Percentiles rank a stretch among this genome's conserved stretches.
phyloP scores from a whole-genome alignment of 2,329 filamentous ascomycete genomes.

The Blastomyces gilchristii region DNA sequence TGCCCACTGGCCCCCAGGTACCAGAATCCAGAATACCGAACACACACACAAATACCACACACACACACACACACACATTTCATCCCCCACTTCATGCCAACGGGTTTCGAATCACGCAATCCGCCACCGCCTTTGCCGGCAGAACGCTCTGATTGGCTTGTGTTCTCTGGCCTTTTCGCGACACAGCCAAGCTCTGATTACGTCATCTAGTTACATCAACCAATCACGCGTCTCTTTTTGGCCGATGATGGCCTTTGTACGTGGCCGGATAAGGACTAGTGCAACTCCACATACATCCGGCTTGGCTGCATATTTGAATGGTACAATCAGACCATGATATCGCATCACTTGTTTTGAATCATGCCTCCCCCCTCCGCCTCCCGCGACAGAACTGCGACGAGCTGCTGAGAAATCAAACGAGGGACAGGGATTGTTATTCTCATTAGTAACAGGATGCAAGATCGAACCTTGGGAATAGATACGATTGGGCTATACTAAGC shows the following conservation, averaged over 20 bases:
- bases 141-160: conserved; percentile 24
- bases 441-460: neutral
- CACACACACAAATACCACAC: no score
- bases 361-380: no score
- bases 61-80: neutral
- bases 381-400: neutral
- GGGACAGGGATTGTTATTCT: neutral
- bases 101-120: conserved; percentile 28
- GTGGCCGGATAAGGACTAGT: neutral
- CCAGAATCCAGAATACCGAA: no score
- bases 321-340: neutral
- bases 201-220: neutral
- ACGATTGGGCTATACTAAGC: neutral
- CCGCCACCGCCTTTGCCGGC: conserved; percentile 20
- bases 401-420: neutral
- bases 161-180: conserved; percentile 21
- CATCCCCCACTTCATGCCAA: conserved; percentile 4
- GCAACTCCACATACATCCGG: neutral
- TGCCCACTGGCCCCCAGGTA: no score
- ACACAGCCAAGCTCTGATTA: conserved; percentile 12
- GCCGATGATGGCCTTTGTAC: neutral
- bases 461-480: neutral
- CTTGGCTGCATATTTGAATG: neutral
- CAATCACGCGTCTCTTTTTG: neutral
- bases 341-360: neutral